Evolutionary conservation across 2,329 filamentous ascomycete genomes (phyloP).

Genomic region (Phialocephala subalpina): DNA sequence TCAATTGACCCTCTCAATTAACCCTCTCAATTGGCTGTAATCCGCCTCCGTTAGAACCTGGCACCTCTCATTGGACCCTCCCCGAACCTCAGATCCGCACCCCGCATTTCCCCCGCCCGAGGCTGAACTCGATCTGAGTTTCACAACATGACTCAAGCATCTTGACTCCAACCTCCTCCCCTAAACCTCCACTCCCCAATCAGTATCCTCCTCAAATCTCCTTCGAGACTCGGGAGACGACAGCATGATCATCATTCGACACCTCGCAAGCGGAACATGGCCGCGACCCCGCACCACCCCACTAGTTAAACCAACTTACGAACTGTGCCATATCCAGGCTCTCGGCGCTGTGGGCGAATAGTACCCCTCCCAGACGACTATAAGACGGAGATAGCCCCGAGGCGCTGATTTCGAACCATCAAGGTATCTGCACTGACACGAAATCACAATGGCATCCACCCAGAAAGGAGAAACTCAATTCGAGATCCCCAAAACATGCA

Average conservation of each 20-base stretch:
- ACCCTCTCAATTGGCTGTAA: not conserved
- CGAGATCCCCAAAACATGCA: constrained; percentile 56
- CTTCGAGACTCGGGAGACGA: not conserved
- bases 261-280: not conserved
- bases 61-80: not conserved
- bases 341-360: not conserved
- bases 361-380: not conserved
- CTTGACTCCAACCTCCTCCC: not conserved
- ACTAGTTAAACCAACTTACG: not conserved
- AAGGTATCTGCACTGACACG: not conserved
- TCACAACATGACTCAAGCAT: not conserved
- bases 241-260: not conserved
- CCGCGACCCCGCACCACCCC: constrained; percentile 4
- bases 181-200: not conserved
- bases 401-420: not conserved
- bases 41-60: not conserved
- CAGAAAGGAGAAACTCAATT: not conserved
- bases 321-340: not conserved
- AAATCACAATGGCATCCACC: not conserved
- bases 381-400: not conserved
- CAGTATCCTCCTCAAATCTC: not conserved
- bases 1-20: not conserved
- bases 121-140: not conserved
- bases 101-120: constrained; percentile 6
- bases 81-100: not conserved